These are phyloP conservation scores for Phytophthora parvispora DNA, from an alignment of 352 stramenopile species.

Conservation along the genomic window DNA sequence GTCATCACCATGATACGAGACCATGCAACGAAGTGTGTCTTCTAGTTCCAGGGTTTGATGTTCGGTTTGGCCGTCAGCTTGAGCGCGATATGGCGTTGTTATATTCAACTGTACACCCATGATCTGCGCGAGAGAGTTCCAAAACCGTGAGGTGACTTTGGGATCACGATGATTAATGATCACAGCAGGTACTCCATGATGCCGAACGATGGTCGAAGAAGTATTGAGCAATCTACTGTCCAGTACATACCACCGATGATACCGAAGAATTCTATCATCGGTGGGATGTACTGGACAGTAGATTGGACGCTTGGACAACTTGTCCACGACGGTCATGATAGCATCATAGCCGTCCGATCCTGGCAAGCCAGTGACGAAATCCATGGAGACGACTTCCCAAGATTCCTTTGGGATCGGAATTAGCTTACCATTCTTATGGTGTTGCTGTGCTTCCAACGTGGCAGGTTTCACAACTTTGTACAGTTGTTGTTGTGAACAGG, in stretches of 20 bases:
- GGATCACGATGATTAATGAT: conserved; percentile 16
- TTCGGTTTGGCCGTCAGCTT: conserved; percentile 13
- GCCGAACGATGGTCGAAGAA: conserved; percentile 18
- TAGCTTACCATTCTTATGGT: conserved; percentile 26
- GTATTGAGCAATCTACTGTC: neutral
- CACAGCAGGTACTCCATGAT: conserved; percentile 6
- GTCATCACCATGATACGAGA: conserved; percentile 21
- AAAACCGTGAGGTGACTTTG: conserved; percentile 16
- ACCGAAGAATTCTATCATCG: conserved; percentile 5
- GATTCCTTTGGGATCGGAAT: conserved; percentile 26
- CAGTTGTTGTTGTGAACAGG: neutral
- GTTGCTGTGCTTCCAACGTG: conserved; percentile 33
- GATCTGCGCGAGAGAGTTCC: conserved; percentile 2
- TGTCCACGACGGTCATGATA: conserved; percentile 38
- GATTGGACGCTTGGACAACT: conserved; percentile 28
- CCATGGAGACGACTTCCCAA: conserved; percentile 36
- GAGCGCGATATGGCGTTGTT: conserved; percentile 15
- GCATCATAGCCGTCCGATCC: conserved; percentile 28
- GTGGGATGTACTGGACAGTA: conserved; percentile 8
- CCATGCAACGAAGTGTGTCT: conserved; percentile 15
- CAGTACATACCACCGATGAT: too few relatives aligned
- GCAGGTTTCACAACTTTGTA: conserved; percentile 37
- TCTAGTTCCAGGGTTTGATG: conserved; percentile 12
- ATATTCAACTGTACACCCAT: conserved; percentile 20
- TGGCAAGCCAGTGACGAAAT: conserved; percentile 37